Percentiles rank a stretch among this genome's conserved stretches.
phyloP scores from a whole-genome alignment of 768 basidiomycete species.

The Lactifluus pinguis region DNA sequence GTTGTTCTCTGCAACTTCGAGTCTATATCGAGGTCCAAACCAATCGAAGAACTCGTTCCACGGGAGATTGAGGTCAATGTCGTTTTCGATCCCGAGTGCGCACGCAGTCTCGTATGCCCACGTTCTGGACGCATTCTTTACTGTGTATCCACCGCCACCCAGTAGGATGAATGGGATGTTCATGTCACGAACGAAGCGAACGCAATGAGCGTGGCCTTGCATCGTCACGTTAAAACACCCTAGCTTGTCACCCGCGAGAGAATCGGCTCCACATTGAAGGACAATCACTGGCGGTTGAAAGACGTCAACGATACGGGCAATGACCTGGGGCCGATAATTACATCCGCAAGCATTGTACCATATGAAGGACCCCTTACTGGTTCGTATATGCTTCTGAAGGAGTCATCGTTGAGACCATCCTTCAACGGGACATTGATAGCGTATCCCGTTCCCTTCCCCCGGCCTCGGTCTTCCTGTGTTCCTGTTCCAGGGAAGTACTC shows the following conservation, averaged over 20 bases:
- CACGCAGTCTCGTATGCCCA: conserved; percentile 98
- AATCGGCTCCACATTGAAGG: conserved; percentile 94
- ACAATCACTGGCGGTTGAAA: conserved; percentile 83
- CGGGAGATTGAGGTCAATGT: conserved; percentile 68
- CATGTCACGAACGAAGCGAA: conserved; percentile 73
- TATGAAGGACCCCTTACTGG: conserved; percentile 46
- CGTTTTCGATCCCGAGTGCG: conserved; percentile 77
- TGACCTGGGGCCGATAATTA: conserved; percentile 41
- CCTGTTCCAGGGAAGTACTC: conserved; percentile 91
- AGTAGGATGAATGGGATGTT: conserved; percentile 84
- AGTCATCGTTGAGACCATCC: conserved; percentile 89
- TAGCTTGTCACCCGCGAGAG: conserved; percentile 88
- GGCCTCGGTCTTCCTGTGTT: conserved; percentile 77
- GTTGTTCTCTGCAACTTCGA: conserved; percentile 87
- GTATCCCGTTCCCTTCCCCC: conserved; percentile 78
- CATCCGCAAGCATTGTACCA: not conserved
- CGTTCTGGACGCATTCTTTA: conserved; percentile 88
- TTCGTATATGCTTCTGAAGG: conserved; percentile 82
- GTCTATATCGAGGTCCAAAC: conserved; percentile 90
- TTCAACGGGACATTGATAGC: conserved; percentile 88
- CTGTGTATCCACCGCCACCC: conserved; percentile 95
- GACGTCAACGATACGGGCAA: conserved; percentile 78
- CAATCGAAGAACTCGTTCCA: conserved; percentile 94
- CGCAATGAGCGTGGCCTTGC: conserved; percentile 90
- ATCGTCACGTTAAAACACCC: conserved; percentile 96